Evolutionary conservation across 2,329 filamentous ascomycete genomes (phyloP), one percentile per base, ranked within the genome.

Genomic region (Emmonsiellopsis sp.): DNA sequence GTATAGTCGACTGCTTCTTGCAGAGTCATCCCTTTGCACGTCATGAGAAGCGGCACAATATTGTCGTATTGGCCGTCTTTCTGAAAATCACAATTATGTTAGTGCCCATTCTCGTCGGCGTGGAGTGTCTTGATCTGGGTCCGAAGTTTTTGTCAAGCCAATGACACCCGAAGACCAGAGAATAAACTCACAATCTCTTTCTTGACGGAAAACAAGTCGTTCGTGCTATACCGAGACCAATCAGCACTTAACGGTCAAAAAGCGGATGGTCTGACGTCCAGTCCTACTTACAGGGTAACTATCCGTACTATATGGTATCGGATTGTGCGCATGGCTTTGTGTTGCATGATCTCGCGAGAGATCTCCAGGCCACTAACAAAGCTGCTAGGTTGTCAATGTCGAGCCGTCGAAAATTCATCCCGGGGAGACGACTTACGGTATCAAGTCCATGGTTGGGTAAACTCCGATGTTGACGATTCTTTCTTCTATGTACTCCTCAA

Each of bases 381-480:
- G 6, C 53, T 55, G 42, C 9, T 9, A 10, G 14, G 8, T 5
- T 17, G 14, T 52, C 31, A 46, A 27, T 27, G 11, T 46, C 9
- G 11, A 27, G 9, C 32, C 6, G 11, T 32, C 43, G 6, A 34
- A 32, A 4, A 6, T 46, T 32, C 31, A 21, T 6, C 5, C 14
- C 1, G 21, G 8, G 21, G 21, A 9, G 13, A 32, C 13, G 32
- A 31, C 43, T 55, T 52, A 55, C 53, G 53, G 49, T 42, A 55
- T 55, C 42, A 55, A 49, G 27, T 55, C 53, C 21, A 55, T 49
- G 13, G 49, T 52, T 48, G 53, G 53, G 17, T 55, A 55, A 9
- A 55, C 53, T 11, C 53, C 53, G 11, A 55, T 55, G 36, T 55
- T 55, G 48, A 55, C 48, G 49, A 55, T 55, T 37, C 53, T 52